Percentiles rank a stretch among this genome's conserved stretches.
phyloP scores from a whole-genome alignment of 164 flowering plant genomes.

The Magnolia kwangsiensis region DNA sequence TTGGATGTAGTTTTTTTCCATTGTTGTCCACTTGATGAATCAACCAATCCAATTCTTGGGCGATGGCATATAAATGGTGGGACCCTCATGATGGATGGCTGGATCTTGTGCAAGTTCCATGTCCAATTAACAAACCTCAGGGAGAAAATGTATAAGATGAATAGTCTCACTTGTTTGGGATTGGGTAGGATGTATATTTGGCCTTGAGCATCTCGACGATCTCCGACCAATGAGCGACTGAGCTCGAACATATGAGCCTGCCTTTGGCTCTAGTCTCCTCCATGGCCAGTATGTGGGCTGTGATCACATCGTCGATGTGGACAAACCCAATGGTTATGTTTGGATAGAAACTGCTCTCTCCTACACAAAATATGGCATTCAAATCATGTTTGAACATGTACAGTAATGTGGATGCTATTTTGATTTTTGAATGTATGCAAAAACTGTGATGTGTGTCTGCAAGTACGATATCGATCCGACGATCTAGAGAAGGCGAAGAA shows the following conservation, averaged over 20 bases:
- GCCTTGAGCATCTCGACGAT: conserved; percentile 69
- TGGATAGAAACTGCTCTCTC: conserved; percentile 53
- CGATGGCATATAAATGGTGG: too few species aligned
- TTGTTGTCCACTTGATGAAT: too few species aligned
- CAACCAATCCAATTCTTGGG: too few species aligned
- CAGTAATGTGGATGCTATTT: background rate
- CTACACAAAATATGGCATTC: conserved; percentile 22
- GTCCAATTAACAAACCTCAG: background rate
- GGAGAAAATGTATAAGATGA: background rate
- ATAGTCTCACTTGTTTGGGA: conserved; percentile 46
- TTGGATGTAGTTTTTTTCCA: too few species aligned
- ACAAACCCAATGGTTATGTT: conserved; percentile 74
- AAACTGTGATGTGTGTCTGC: too few species aligned
- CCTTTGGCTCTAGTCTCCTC: conserved; percentile 73
- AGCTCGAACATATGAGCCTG: conserved; percentile 72
- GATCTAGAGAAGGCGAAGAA: too few species aligned
- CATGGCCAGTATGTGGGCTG: conserved; percentile 85
- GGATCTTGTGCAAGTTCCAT: too few species aligned
- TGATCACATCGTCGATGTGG: conserved; percentile 82
- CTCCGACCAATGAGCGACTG: conserved; percentile 81
- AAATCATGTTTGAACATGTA: background rate
- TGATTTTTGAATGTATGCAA: too few species aligned
- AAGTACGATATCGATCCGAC: too few species aligned
- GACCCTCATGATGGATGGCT: too few species aligned
- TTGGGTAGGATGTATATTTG: conserved; percentile 74